Evolutionary conservation across 2,329 filamentous ascomycete genomes (phyloP).

Genomic region (Nemania sp.): DNA sequence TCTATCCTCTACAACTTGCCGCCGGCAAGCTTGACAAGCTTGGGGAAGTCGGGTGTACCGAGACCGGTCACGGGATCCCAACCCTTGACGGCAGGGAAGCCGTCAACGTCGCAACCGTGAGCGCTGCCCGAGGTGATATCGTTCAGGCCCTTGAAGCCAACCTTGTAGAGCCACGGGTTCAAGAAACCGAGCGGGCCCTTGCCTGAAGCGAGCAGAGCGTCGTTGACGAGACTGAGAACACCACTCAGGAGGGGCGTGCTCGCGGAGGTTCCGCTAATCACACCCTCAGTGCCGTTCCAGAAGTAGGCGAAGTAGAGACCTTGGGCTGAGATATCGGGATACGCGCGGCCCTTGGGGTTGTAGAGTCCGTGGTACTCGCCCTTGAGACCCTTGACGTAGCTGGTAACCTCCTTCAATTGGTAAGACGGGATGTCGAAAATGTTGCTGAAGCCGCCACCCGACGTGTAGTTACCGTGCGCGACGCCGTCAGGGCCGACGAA

Average conservation of each 20-base stretch:
- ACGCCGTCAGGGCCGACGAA: constrained; percentile 34
- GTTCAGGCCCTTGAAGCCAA: constrained; percentile 42
- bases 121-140: constrained; percentile 48
- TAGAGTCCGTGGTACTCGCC: constrained; percentile 50
- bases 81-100: constrained; percentile 38
- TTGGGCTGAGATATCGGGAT: constrained; percentile 49
- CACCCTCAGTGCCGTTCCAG: constrained; percentile 42
- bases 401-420: constrained; percentile 44
- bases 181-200: constrained; percentile 50
- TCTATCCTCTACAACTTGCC: constrained; percentile 25
- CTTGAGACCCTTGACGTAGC: constrained; percentile 48
- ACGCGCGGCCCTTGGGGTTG: constrained; percentile 50
- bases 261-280: constrained; percentile 57
- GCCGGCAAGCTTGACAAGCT: constrained; percentile 35
- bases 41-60: constrained; percentile 41
- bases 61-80: constrained; percentile 44
- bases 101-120: constrained; percentile 43
- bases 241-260: constrained; percentile 60
- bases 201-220: constrained; percentile 58
- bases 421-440: constrained; percentile 49
- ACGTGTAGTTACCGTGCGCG: constrained; percentile 27
- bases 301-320: constrained; percentile 41
- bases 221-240: constrained; percentile 65
- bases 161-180: constrained; percentile 50
- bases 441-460: constrained; percentile 52